Evolutionary conservation across 768 basidiomycete genomes (phyloP).

Genomic region (Scleroderma citrinum): DNA sequence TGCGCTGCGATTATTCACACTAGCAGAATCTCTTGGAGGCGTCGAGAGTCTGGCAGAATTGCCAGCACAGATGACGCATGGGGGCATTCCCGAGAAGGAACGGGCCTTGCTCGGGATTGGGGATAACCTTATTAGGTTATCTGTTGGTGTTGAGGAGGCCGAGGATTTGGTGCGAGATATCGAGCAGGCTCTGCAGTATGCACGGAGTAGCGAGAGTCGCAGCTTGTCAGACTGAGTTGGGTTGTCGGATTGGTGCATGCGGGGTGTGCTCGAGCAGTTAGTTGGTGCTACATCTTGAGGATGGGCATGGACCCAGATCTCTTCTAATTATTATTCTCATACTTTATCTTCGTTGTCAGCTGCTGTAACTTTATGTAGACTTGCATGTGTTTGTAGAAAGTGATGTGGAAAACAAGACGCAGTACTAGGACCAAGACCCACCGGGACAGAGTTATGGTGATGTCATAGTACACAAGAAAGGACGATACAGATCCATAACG

Average conservation of each 20-base stretch:
- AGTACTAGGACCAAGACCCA: too few species aligned
- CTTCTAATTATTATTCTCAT: background rate
- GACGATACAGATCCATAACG: too few species aligned
- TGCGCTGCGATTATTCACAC: conserved; percentile 57
- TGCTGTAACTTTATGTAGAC: too few species aligned
- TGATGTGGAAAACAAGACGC: too few species aligned
- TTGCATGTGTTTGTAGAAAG: too few species aligned
- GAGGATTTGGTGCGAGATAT: conserved; percentile 60
- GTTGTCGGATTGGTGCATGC: too few species aligned
- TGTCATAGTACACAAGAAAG: too few species aligned
- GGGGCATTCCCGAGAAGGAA: conserved; percentile 62
- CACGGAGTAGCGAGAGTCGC: background rate
- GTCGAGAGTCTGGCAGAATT: conserved; percentile 89
- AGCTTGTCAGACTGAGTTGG: too few species aligned
- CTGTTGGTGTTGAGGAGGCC: conserved; percentile 83
- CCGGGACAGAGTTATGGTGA: too few species aligned
- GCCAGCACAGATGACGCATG: conserved; percentile 88
- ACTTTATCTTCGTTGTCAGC: background rate
- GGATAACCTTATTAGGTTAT: conserved; percentile 70
- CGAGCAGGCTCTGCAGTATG: conserved; percentile 22
- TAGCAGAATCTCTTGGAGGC: conserved; percentile 88
- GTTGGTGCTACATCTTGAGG: too few species aligned
- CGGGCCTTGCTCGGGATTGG: conserved; percentile 69
- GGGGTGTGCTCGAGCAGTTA: too few species aligned
- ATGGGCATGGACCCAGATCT: background rate